phyloP scores from a whole-genome alignment of 306 rosid species.

The Lupinus albus region DNA sequence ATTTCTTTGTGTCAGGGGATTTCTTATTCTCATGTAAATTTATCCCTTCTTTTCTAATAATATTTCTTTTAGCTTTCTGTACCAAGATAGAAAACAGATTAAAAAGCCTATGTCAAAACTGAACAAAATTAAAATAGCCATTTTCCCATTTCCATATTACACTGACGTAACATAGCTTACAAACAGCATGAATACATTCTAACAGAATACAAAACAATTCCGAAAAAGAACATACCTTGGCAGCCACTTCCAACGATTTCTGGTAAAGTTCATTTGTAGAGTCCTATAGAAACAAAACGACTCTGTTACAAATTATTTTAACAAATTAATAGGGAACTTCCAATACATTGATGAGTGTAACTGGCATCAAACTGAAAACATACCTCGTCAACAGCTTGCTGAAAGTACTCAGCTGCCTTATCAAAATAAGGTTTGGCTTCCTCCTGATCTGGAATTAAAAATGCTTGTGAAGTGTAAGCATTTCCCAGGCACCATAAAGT shows the following conservation, averaged over 20 bases:
- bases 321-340: background rate
- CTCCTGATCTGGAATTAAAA: slow-evolving; percentile 52
- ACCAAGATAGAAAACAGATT: background rate
- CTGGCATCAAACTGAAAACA: background rate
- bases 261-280: slow-evolving; percentile 58
- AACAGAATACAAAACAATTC: slow-evolving; percentile 3
- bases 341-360: background rate
- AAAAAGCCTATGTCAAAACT: background rate
- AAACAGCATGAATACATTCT: background rate
- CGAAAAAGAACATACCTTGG: slow-evolving; percentile 53
- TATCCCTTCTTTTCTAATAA: too few relatives aligned
- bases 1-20: too few relatives aligned
- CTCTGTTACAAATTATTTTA: background rate
- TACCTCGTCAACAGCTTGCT: slow-evolving; percentile 62
- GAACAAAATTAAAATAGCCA: background rate
- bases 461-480: slow-evolving; percentile 58
- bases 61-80: background rate
- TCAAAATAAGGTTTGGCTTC: slow-evolving; percentile 57
- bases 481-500: slow-evolving; percentile 73
- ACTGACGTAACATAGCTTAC: background rate
- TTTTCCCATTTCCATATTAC: background rate
- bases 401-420: slow-evolving; percentile 46
- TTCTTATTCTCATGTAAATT: background rate
- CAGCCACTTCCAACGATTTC: slow-evolving; percentile 63
- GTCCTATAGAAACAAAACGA: slow-evolving; percentile 40